Evolutionary conservation across 1,284 basidiomycete species (phyloP).

Genomic region (Sanghuangporus sanghuang): DNA sequence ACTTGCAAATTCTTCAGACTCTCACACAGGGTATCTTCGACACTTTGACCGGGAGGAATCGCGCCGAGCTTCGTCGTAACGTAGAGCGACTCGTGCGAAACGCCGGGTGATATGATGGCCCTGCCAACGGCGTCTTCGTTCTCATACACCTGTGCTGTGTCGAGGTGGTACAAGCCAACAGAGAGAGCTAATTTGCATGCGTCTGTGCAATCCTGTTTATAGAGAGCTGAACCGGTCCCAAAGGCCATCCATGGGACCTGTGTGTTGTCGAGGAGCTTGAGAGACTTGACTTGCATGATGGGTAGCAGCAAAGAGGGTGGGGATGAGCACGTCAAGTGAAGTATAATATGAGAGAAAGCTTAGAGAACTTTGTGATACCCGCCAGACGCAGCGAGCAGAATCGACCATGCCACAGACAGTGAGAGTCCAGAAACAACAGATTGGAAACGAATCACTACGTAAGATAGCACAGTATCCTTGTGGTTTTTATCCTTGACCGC

Average conservation of each 20-base stretch:
- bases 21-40: slow-evolving; percentile 45
- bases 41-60: slow-evolving; percentile 36
- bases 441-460: too few relatives aligned
- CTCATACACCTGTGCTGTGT: slow-evolving; percentile 62
- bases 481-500: too few relatives aligned
- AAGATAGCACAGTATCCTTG: too few relatives aligned
- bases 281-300: background rate
- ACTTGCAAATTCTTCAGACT: slow-evolving; percentile 57
- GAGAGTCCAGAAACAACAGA: too few relatives aligned
- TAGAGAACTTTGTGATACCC: too few relatives aligned
- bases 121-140: slow-evolving; percentile 58
- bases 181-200: slow-evolving; percentile 50
- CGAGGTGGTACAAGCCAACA: slow-evolving; percentile 63
- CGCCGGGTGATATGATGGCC: slow-evolving; percentile 41
- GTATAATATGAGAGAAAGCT: too few relatives aligned
- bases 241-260: slow-evolving; percentile 41
- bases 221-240: slow-evolving; percentile 64
- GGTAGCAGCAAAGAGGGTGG: background rate
- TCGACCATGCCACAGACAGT: too few relatives aligned
- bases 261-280: background rate
- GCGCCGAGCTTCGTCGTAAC: slow-evolving; percentile 59
- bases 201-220: slow-evolving; percentile 43
- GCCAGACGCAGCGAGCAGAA: too few relatives aligned
- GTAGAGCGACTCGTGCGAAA: slow-evolving; percentile 51
- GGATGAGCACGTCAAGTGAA: too few relatives aligned